Evolutionary conservation across 441 rosid species (phyloP).

Genomic region (Francoa sonchifolia): DNA sequence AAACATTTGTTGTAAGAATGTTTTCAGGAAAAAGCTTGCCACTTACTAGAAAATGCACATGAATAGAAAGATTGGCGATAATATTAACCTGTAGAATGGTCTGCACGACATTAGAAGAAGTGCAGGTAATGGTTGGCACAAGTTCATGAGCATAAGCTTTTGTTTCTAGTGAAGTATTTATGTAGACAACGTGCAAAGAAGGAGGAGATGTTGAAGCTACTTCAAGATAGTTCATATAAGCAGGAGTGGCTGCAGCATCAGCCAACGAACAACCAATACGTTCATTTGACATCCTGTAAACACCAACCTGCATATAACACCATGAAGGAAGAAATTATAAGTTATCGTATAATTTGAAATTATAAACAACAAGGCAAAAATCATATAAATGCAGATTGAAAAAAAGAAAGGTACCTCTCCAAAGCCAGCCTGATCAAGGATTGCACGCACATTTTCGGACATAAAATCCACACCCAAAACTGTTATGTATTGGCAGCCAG

Average conservation of each 20-base stretch:
- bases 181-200: conserved; percentile 79
- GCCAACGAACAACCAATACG: conserved; percentile 90
- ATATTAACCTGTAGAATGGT: conserved; percentile 73
- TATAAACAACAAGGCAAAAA: neutral
- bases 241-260: conserved; percentile 83
- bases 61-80: neutral
- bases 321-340: conserved; percentile 9
- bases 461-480: conserved; percentile 96
- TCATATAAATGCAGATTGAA: neutral
- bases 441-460: conserved; percentile 94
- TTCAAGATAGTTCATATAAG: conserved; percentile 67
- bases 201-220: conserved; percentile 52
- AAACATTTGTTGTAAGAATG: neutral
- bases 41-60: neutral
- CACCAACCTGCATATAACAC: conserved; percentile 55
- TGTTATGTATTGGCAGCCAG: conserved; percentile 75
- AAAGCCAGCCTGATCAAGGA: conserved; percentile 91
- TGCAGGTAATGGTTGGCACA: conserved; percentile 91
- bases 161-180: conserved; percentile 87
- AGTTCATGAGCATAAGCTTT: conserved; percentile 93
- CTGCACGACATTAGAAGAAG: conserved; percentile 91
- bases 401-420: conserved; percentile 30
- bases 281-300: conserved; percentile 84
- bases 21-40: neutral
- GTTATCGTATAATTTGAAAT: no score